These are phyloP conservation scores for Solanum hybrid DNA, from an alignment of 305 asterid species.

Conservation along the genomic window DNA sequence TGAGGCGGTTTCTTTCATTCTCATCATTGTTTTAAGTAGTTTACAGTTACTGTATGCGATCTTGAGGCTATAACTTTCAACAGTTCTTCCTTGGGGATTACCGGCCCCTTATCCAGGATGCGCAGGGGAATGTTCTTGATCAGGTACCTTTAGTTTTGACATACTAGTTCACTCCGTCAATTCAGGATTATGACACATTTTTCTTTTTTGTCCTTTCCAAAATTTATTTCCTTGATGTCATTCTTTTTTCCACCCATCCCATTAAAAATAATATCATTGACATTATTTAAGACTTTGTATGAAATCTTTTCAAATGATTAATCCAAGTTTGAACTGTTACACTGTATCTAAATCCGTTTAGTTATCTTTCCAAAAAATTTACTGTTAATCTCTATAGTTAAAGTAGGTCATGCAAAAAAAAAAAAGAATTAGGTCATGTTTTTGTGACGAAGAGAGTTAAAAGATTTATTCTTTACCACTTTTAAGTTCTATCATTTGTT, in stretches of 20 bases:
- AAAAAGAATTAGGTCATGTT: not conserved
- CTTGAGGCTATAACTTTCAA: conserved; percentile 4
- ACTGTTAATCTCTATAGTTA: not conserved
- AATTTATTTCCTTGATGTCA: not conserved
- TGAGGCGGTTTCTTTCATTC: not conserved
- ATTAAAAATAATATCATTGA: not conserved
- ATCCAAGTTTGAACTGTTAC: not conserved
- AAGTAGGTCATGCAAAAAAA: not conserved
- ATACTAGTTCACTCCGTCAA: not conserved
- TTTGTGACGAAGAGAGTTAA: not conserved
- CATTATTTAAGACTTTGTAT: not conserved
- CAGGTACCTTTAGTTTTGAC: conserved; percentile 47
- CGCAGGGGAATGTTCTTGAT: conserved; percentile 76
- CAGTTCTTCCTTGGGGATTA: conserved; percentile 99
- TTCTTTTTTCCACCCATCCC: not conserved
- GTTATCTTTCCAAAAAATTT: not conserved
- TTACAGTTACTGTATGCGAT: not conserved
- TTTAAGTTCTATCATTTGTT: not conserved
- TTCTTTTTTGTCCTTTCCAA: not conserved
- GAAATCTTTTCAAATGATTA: not conserved
- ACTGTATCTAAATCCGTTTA: not conserved
- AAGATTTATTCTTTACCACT: not conserved
- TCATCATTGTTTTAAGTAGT: not conserved
- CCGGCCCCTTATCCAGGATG: conserved; percentile 80
- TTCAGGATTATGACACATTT: not conserved